Percentiles rank a stretch among this genome's conserved stretches.
phyloP scores from a whole-genome alignment of 768 basidiomycete genomes.

The Amanita pallidorosea region DNA sequence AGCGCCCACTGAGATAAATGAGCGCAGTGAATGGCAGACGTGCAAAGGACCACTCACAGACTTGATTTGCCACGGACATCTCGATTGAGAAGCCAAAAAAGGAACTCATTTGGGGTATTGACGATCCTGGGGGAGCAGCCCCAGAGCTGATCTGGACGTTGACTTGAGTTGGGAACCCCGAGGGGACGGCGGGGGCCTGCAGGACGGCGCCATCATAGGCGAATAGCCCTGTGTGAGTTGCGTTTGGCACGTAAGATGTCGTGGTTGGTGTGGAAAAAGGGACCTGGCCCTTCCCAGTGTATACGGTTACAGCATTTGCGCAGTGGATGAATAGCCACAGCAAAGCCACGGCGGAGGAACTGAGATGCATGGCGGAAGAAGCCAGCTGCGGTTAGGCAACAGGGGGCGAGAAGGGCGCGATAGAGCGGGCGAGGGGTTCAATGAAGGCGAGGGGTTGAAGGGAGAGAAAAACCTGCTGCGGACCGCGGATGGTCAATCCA shows the following conservation, averaged over 20 bases:
- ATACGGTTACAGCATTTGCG: conserved; percentile 21
- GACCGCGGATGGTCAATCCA: not conserved
- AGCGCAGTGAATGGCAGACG: not conserved
- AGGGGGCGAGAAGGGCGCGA: not conserved
- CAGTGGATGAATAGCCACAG: not conserved
- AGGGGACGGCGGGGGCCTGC: conserved; percentile 17
- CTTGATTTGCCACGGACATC: conserved; percentile 57
- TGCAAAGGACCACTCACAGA: conserved; percentile 12
- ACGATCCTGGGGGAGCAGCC: conserved; percentile 15
- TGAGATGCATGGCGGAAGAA: not conserved
- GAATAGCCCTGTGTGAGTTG: conserved; percentile 22
- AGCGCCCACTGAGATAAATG: conserved; percentile 28
- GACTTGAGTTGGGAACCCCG: conserved; percentile 5
- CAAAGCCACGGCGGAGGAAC: not conserved
- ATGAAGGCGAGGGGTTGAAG: not conserved
- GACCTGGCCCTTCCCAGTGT: conserved; percentile 23
- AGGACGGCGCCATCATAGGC: conserved; percentile 22
- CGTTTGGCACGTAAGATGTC: conserved; percentile 36
- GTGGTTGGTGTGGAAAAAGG: conserved; percentile 27
- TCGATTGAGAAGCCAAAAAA: conserved; percentile 74
- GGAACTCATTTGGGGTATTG: conserved; percentile 34
- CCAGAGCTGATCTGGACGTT: conserved; percentile 5
- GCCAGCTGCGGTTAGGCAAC: not conserved
- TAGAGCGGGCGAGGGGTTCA: not conserved
- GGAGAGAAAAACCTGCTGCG: not conserved